Conservation (phyloP, 495 filamentous ascomycete genomes). For the Jackrogersella minutella region DNA sequence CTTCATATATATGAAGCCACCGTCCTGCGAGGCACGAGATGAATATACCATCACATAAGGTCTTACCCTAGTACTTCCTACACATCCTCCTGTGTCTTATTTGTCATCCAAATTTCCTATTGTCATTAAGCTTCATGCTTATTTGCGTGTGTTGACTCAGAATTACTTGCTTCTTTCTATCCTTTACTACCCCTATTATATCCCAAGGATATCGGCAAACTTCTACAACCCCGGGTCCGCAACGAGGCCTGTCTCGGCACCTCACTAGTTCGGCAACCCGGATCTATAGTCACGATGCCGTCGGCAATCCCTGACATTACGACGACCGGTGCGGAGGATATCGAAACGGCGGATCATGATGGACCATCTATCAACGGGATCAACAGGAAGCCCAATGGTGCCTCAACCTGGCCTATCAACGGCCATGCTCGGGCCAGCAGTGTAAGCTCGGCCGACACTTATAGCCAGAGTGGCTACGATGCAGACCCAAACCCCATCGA, state of each 20-base stretch:
- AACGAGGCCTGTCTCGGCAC: slow-evolving; percentile 10
- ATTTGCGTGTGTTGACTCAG: neutral
- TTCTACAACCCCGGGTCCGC: neutral
- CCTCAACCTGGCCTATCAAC: slow-evolving; percentile 16
- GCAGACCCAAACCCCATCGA: neutral
- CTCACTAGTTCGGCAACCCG: slow-evolving; percentile 4
- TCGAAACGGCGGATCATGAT: neutral
- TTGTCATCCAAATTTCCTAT: neutral
- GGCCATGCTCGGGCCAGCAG: slow-evolving; percentile 13
- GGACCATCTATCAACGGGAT: slow-evolving; percentile 10
- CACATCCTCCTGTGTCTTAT: slow-evolving; percentile 7
- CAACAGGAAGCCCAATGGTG: slow-evolving; percentile 7
- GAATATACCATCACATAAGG: neutral
- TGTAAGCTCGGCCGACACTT: slow-evolving; percentile 19
- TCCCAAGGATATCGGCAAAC: neutral
- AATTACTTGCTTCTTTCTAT: slow-evolving; percentile 11
- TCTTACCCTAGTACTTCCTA: neutral
- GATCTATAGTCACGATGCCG: slow-evolving; percentile 30
- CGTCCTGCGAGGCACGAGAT: slow-evolving; percentile 9
- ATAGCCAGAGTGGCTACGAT: slow-evolving; percentile 13
- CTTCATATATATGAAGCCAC: slow-evolving; percentile 30
- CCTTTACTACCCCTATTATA: neutral
- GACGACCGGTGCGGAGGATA: slow-evolving; percentile 6
- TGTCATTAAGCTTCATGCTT: slow-evolving; percentile 5
- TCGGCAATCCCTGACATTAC: slow-evolving; percentile 16